Evolutionary conservation across 2,329 filamentous ascomycete species (phyloP).

Genomic region (Ophioceras dolichostomum): DNA sequence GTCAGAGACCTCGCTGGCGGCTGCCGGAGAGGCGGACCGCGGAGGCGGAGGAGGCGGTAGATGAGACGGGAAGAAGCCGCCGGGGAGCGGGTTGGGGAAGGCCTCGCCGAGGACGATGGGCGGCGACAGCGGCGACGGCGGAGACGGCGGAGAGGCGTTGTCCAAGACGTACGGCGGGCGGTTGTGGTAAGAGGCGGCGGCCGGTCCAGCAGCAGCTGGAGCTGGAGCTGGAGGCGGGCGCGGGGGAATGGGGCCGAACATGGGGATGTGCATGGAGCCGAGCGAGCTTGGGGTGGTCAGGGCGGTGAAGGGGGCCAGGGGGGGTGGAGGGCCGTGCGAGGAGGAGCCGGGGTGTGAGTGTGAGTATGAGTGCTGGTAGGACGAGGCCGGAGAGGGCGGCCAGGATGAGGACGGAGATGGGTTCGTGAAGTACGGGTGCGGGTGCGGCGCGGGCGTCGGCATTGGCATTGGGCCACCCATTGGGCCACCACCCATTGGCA

Average conservation of each 20-base stretch:
- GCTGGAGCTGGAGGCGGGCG: neutral
- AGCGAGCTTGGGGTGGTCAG: constrained; percentile 2
- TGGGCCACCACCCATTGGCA: too few relatives aligned
- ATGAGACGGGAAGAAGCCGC: too few relatives aligned
- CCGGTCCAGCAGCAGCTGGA: neutral
- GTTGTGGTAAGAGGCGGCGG: neutral
- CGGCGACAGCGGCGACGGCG: too few relatives aligned
- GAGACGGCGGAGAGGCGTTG: neutral
- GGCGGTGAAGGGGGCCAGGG: neutral
- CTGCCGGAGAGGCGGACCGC: neutral
- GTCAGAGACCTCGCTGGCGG: neutral
- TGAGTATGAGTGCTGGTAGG: neutral
- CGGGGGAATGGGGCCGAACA: constrained; percentile 1
- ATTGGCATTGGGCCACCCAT: too few relatives aligned
- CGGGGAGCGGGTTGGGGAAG: too few relatives aligned
- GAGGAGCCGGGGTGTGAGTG: neutral
- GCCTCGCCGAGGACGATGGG: neutral
- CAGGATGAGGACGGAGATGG: neutral
- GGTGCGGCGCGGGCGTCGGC: neutral
- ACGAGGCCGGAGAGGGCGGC: neutral
- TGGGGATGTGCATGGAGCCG: constrained; percentile 1
- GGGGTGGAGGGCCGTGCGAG: neutral
- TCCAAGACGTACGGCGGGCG: neutral
- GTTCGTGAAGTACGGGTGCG: neutral
- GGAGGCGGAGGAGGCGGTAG: too few relatives aligned